phyloP scores from a whole-genome alignment of 495 filamentous ascomycete species.

The Penicillium alfredii region DNA sequence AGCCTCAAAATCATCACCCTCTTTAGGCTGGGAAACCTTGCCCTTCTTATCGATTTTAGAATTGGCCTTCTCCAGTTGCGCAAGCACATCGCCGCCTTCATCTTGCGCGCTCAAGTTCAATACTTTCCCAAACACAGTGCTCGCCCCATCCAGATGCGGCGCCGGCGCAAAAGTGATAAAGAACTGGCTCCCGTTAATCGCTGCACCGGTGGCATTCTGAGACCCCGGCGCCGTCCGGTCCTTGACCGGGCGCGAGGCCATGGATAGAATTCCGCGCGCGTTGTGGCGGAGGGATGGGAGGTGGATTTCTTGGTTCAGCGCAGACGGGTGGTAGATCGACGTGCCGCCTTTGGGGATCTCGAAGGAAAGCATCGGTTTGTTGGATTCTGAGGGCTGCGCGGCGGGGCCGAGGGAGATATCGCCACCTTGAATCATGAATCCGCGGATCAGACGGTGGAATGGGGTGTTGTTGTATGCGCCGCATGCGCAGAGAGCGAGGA shows the following conservation, averaged over 20 bases:
- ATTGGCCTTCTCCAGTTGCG: constrained; percentile 68
- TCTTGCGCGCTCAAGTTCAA: constrained; percentile 42
- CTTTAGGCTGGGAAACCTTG: constrained; percentile 57
- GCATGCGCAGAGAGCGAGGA: constrained; percentile 90
- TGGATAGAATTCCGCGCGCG: constrained; percentile 76
- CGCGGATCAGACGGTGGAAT: constrained; percentile 86
- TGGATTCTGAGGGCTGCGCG: constrained; percentile 33
- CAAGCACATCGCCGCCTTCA: constrained; percentile 44
- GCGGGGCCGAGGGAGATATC: constrained; percentile 59
- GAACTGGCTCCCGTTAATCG: constrained; percentile 92
- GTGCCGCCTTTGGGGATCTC: constrained; percentile 67
- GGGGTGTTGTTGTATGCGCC: constrained; percentile 79
- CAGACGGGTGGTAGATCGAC: constrained; percentile 71
- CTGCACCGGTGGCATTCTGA: constrained; percentile 47
- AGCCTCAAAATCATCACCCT: constrained; percentile 42
- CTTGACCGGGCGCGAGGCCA: constrained; percentile 79
- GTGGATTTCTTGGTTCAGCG: constrained; percentile 90
- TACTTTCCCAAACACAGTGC: constrained; percentile 89
- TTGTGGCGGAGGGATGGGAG: constrained; percentile 75
- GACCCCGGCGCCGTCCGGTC: constrained; percentile 44
- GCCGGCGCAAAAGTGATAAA: constrained; percentile 82
- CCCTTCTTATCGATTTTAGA: constrained; percentile 85
- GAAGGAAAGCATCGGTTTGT: constrained; percentile 38
- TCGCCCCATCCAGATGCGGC: constrained; percentile 89
- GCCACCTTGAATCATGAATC: constrained; percentile 91